Conservation (phyloP, 176 grass and related monocot genomes). For the Neostapfia colusana region DNA sequence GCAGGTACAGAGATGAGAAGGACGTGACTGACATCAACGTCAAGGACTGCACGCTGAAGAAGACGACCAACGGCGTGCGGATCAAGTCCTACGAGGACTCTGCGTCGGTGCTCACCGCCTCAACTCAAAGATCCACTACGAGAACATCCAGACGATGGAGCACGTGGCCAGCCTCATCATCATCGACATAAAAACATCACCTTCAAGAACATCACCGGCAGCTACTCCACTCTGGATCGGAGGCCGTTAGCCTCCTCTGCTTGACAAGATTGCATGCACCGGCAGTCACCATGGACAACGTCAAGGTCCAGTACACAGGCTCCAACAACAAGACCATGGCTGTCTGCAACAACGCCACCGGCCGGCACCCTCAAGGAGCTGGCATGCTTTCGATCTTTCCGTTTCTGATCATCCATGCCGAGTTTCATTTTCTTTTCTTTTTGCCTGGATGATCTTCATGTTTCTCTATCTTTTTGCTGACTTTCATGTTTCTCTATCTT, state of each 20-base stretch:
- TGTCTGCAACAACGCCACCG: conserved; percentile 22
- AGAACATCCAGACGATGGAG: conserved; percentile 66
- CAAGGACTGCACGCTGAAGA: conserved; percentile 54
- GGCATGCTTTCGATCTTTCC: background rate
- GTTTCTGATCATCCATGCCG: background rate
- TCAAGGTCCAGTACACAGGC: conserved; percentile 45
- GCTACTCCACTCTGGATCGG: conserved; percentile 39
- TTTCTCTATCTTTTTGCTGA: background rate
- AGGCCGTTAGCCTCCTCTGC: conserved; percentile 53
- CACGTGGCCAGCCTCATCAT: conserved; percentile 62
- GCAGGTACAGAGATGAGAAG: conserved; percentile 63
- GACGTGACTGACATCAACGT: conserved; percentile 59
- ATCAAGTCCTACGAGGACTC: conserved; percentile 65
- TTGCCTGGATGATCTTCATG: background rate
- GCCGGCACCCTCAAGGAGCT: conserved; percentile 33
- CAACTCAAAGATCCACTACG: conserved; percentile 47
- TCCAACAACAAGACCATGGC: conserved; percentile 41
- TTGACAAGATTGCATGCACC: conserved; percentile 43
- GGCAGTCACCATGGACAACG: conserved; percentile 36
- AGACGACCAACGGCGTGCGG: conserved; percentile 52
- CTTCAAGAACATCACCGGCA: conserved; percentile 65
- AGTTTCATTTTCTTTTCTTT: background rate
- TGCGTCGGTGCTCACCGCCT: conserved; percentile 13
- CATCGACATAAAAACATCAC: conserved; percentile 63
- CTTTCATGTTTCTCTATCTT: background rate